Evolutionary conservation across 2,329 filamentous ascomycete species (phyloP), one percentile per base, ranked within the genome.

Genomic region (Cladosporium sp.): DNA sequence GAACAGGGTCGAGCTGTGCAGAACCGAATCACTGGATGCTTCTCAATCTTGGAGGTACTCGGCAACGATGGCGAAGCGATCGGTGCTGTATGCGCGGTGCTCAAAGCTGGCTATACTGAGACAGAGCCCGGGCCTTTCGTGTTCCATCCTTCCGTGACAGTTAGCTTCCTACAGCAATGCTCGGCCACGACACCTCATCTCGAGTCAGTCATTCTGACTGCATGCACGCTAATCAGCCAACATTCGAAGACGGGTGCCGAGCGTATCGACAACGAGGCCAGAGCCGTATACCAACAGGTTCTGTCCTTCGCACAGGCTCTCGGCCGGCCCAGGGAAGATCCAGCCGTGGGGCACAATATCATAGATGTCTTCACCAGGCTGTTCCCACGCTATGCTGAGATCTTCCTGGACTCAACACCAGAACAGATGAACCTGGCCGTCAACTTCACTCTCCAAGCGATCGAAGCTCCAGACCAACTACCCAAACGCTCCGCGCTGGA

Each of bases 31-130:
- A 72, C 82, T 55, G 73, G 76, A 55, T 79, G 82, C 60, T 76
- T 85, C 55, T 75, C 75, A 42, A 75, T 77, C 51, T 75, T 78
- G n/a, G 72, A 78, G 54, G 70, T 82, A 0, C 86, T 91, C 47
- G 80, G 78, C 3, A 74, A 73, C 2, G 85, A 83, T 59, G 82
- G 84, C 20, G 90, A 92, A 64, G 82, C 90, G 11, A 81, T 88
- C 20, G 89, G 92, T 67, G 80, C 84, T 3, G 84, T 87, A 36
- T 94, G 90, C 73, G 81, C 80, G 59, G 83, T 92, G 50, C 79
- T 93, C 51, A 84, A 86, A 40, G 83, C 85, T 19, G 90, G 90
- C 0, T 92, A 92, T 67, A 86, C 86, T 1, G 90, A 95, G 71
- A 82, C 80, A 0, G 82, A 85, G 25, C 84, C 88, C 3, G 90